Evolutionary conservation across 73 alveolate species (phyloP).

Genomic region (Paramecium pentaurelia): DNA sequence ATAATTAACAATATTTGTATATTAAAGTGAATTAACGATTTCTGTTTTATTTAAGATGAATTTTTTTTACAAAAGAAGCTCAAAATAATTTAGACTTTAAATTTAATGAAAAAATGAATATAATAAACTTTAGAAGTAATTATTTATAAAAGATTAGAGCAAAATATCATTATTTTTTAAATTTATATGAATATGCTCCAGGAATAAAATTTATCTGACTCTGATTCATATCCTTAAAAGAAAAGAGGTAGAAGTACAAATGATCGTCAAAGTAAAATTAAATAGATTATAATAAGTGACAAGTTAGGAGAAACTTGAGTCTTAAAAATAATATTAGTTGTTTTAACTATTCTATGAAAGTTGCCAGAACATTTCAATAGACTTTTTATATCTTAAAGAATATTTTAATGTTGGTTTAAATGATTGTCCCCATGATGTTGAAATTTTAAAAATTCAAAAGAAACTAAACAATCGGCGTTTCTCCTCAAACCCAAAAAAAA

Average conservation of each 20-base stretch:
- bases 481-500: neutral
- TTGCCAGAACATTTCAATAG: neutral
- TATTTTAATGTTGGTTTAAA: neutral
- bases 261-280: neutral
- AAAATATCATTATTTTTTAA: neutral
- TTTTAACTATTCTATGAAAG: neutral
- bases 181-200: neutral
- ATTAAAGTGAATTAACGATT: neutral
- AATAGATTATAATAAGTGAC: neutral
- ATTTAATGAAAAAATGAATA: neutral
- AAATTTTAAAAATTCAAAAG: neutral
- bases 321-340: neutral
- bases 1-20: neutral
- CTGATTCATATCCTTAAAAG: neutral
- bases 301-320: neutral
- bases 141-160: neutral
- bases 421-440: neutral
- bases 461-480: neutral
- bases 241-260: neutral
- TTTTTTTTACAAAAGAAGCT: neutral
- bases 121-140: neutral
- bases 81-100: neutral
- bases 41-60: neutral
- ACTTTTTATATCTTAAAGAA: neutral
- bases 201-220: neutral